Conservation (phyloP, 2,329 filamentous ascomycete species). For the Tricladium varicosporioides region DNA sequence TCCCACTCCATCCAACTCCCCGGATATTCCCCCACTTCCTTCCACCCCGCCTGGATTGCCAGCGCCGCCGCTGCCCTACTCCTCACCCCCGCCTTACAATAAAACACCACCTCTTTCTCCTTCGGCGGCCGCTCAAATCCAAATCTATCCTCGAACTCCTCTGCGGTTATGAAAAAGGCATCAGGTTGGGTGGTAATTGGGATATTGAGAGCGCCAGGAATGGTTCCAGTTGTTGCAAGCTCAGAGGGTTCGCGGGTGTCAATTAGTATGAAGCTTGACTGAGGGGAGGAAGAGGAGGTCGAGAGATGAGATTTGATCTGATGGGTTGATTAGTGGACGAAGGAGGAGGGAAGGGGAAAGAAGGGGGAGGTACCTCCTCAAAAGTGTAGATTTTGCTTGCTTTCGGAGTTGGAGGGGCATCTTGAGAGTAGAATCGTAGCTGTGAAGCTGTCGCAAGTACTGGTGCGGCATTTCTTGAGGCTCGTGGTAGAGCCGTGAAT, state of each 20-base stretch:
- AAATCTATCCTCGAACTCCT: constrained; percentile 81
- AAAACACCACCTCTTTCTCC: constrained; percentile 70
- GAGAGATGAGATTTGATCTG: constrained; percentile 40
- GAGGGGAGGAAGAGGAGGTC: constrained; percentile 34
- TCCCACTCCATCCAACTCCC: constrained; percentile 85
- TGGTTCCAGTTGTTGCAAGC: constrained; percentile 61
- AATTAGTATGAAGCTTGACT: constrained; percentile 43
- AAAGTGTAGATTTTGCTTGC: constrained; percentile 47
- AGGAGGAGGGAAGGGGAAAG: neutral
- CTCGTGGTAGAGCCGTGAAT: constrained; percentile 8
- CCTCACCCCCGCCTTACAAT: constrained; percentile 89
- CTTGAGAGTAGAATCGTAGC: constrained; percentile 21
- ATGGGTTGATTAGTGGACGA: neutral
- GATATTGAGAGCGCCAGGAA: constrained; percentile 80
- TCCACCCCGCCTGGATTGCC: constrained; percentile 75
- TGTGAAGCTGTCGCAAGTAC: neutral
- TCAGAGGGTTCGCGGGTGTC: constrained; percentile 69
- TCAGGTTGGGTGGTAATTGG: constrained; percentile 77
- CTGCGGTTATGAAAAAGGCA: constrained; percentile 69
- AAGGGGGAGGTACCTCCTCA: constrained; percentile 37
- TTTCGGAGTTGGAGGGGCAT: constrained; percentile 22
- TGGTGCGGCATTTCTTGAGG: neutral
- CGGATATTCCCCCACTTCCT: constrained; percentile 66
- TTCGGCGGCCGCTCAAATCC: constrained; percentile 69
- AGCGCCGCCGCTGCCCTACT: constrained; percentile 74